A percentile compares a stretch with the other conserved stretches of the same genome.
Evolutionary conservation across 2,329 filamentous ascomycete species (phyloP).

Genomic region (Ophiosphaerella herpotricha): DNA sequence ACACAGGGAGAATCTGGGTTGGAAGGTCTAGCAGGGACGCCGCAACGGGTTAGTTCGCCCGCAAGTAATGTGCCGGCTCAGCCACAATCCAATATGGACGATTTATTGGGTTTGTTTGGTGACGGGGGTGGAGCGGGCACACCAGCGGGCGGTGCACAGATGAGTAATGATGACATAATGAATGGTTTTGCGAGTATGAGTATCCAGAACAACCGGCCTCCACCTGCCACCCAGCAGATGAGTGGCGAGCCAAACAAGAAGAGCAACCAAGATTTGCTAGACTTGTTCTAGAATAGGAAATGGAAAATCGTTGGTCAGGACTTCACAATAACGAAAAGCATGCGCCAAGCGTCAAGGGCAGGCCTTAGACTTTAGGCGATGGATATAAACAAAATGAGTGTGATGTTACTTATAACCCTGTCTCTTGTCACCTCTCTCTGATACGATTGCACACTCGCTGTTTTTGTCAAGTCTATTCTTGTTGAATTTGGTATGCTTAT

Average conservation of each 20-base stretch:
- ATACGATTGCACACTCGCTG: too few relatives aligned
- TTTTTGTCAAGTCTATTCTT: too few relatives aligned
- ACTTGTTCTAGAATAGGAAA: conserved; percentile 52
- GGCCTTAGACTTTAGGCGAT: conserved; percentile 11
- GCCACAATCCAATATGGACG: conserved; percentile 70
- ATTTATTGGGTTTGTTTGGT: conserved; percentile 74
- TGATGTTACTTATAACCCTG: too few relatives aligned
- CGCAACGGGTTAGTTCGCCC: conserved; percentile 71
- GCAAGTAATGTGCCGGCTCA: conserved; percentile 48
- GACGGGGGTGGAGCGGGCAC: conserved; percentile 43
- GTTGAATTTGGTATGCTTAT: too few relatives aligned
- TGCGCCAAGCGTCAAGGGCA: conserved; percentile 18
- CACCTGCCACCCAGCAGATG: conserved; percentile 66
- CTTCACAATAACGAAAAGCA: conserved; percentile 15
- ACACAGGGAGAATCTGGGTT: conserved; percentile 55
- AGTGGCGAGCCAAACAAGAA: conserved; percentile 58
- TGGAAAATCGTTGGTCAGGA: neutral
- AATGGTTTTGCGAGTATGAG: conserved; percentile 85
- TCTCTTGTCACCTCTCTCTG: too few relatives aligned
- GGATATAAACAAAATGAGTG: conserved; percentile 19
- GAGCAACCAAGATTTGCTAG: conserved; percentile 61
- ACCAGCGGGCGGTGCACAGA: conserved; percentile 39
- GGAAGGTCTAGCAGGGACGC: conserved; percentile 65
- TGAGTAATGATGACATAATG: conserved; percentile 63
- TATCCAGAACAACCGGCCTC: conserved; percentile 67